Base-by-base conservation (phyloP, 495 filamentous ascomycete species). In the Aspergillus heteromorphus region DNA sequence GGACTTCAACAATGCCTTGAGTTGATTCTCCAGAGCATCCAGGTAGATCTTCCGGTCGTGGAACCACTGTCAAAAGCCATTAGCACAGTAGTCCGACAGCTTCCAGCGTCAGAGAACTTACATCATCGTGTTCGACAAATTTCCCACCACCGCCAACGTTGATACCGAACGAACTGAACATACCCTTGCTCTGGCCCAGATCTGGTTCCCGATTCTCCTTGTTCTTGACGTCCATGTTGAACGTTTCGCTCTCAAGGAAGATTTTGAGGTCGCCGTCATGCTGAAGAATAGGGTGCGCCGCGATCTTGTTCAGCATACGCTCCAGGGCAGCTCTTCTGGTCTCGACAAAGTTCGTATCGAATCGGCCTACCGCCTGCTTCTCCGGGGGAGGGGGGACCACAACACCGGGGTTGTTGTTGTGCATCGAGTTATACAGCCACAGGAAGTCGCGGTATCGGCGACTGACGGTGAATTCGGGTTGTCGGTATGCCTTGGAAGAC, bases 111-210 rank as follows among this genome's bases (percentile, higher is more conserved):
- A 11, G 7, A 11, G 8, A 55, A 79, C 85, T 79, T 74, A 93
- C 89, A 70, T 98, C 93, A 72, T 98, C 93, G 62, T 96, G 95
- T 66, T 98, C 93, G 40, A 97, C 86, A 72, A 97, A 98, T 69
- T 98, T 98, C 48, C 75, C 76, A 27, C 85, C 81, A 53, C 77
- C 74, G 21, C 91, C 89, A 27, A 89, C 82, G 51, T 75, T 83
- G 38, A 96, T 83, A 17, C 89, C 89, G 51, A 97, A 80, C 13
- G 85, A 85, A 61, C 92, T 87, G 53, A 97, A 80, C 79, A 97
- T 86, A 50, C 93, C 90, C 75, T 97, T 97, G 73, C 83, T 93
- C 71, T 96, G 93, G 42, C 84, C 85, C 3, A 95, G 77, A 55
- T 83, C 84, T 1, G 89, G 91, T 57, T 96, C 89, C 64, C 89